Base-by-base conservation (phyloP, 305 asterid genomes). In the Fraxinus dipetala region DNA sequence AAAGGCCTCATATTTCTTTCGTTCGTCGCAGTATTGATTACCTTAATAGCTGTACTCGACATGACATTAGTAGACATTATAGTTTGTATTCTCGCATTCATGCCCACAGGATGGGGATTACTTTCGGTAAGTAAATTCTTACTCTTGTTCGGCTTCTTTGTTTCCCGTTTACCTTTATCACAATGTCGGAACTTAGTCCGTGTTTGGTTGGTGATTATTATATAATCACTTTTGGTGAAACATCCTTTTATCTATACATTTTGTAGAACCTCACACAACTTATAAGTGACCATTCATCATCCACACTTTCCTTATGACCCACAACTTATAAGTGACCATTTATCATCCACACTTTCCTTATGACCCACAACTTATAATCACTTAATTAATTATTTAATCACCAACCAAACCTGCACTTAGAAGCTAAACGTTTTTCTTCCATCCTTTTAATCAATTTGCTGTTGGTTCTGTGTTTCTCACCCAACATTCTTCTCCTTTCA, bases 61-160 rank as follows among this genome's bases (percentile, higher is more conserved):
- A 89, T 96, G 94, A 92, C 98, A 69, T 87, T 91, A 48, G 89
- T 84, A 8, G 98, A 96, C 79, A 87, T 96, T 30, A 85, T 94
- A 40, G 97, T 94, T 75, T 93, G 97, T 94, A 89, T 96, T 76
- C 94, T 96, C 9, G 99, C 98, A 3, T 93, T 94, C 89, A 89
- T 94, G 97, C 99, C 99, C 3, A 94, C 99, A 0, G 99, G 99
- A 72, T 96, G 99, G 99, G 99, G 99, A 78, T 77, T 96, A 83
- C 97, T 96, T 59, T 56, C 88, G 98, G 99, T 96, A 79, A 89
- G 92, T 31, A 20, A 22, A 35, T 26, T 70, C 72, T 14, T 77
- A 8, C 70, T 77, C 45, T 26, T 5, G 9, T 2, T 48, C 31
- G 11, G 79, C 24, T 31, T 76, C 67, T 76, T 16, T 43, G 16